Conservation (phyloP, 2,329 filamentous ascomycete genomes). For the Paraconiothyrium brasiliense region DNA sequence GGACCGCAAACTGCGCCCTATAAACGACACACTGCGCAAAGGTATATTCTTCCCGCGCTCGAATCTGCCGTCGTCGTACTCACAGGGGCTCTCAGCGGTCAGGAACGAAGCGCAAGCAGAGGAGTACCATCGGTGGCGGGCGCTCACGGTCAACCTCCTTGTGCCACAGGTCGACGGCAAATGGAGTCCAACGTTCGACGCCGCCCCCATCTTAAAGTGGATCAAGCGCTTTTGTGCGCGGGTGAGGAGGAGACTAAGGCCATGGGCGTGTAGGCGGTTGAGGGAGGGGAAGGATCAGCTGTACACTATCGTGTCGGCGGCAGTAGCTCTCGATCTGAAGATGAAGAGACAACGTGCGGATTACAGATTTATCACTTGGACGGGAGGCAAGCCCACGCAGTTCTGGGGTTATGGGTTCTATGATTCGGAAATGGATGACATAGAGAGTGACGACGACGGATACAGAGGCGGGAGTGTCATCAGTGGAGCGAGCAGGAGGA, state of each 20-base stretch:
- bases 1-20: slow-evolving; percentile 45
- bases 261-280: slow-evolving; percentile 42
- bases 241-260: slow-evolving; percentile 42
- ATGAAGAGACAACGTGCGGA: slow-evolving; percentile 50
- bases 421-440: slow-evolving; percentile 50
- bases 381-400: slow-evolving; percentile 41
- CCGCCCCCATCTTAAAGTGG: slow-evolving; percentile 44
- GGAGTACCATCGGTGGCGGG: slow-evolving; percentile 49
- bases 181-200: slow-evolving; percentile 48
- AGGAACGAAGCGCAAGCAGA: slow-evolving; percentile 48
- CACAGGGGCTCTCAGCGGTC: slow-evolving; percentile 38
- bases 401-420: slow-evolving; percentile 49
- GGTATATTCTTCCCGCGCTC: slow-evolving; percentile 27
- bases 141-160: slow-evolving; percentile 47
- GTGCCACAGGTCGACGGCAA: slow-evolving; percentile 49
- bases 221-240: slow-evolving; percentile 44
- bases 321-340: slow-evolving; percentile 48
- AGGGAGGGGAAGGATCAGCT: slow-evolving; percentile 44
- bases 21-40: slow-evolving; percentile 50
- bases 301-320: slow-evolving; percentile 46
- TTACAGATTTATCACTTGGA: slow-evolving; percentile 50
- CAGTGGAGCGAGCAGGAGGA: slow-evolving; percentile 1
- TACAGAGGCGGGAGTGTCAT: slow-evolving; percentile 24
- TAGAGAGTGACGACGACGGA: slow-evolving; percentile 41
- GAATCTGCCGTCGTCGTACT: slow-evolving; percentile 11